Evolutionary conservation across 75 land plant species (phyloP).

Genomic region (Pinus tabuliformis): DNA sequence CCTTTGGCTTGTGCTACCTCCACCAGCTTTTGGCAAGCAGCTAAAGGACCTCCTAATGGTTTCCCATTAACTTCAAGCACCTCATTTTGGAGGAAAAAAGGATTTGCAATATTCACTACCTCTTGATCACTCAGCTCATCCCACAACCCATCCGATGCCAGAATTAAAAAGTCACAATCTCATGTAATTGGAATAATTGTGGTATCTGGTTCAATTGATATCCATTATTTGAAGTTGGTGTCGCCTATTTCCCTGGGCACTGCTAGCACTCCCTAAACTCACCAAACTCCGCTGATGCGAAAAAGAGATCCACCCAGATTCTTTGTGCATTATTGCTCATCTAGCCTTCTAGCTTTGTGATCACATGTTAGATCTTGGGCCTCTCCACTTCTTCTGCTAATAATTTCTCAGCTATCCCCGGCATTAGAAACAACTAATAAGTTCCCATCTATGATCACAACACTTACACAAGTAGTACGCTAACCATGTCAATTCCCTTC

Average conservation of each 20-base stretch:
- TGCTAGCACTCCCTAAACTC: constrained; percentile 60
- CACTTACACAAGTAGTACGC: constrained; percentile 65
- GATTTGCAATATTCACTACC: constrained; percentile 40
- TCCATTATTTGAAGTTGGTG: constrained; percentile 51
- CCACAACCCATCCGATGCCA: constrained; percentile 87
- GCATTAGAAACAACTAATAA: constrained; percentile 59
- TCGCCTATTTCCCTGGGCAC: constrained; percentile 72
- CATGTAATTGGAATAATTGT: constrained; percentile 22
- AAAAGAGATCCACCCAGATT: constrained; percentile 65
- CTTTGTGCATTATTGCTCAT: constrained; percentile 50
- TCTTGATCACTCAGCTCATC: constrained; percentile 67
- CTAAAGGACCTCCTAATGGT: not conserved
- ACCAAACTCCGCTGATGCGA: constrained; percentile 50
- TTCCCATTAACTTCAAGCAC: not conserved
- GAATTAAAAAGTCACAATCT: constrained; percentile 55
- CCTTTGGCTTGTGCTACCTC: not conserved
- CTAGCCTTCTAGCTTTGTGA: constrained; percentile 42
- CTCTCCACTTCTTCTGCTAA: constrained; percentile 50
- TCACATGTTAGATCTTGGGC: constrained; percentile 50
- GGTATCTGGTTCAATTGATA: constrained; percentile 59
- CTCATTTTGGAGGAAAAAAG: constrained; percentile 13
- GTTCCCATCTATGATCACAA: constrained; percentile 37
- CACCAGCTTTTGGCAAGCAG: not conserved
- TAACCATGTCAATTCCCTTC: constrained; percentile 19
- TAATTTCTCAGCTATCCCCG: constrained; percentile 65